phyloP scores from a whole-genome alignment of 805 yeast species.

The Starmera dryadoides region DNA sequence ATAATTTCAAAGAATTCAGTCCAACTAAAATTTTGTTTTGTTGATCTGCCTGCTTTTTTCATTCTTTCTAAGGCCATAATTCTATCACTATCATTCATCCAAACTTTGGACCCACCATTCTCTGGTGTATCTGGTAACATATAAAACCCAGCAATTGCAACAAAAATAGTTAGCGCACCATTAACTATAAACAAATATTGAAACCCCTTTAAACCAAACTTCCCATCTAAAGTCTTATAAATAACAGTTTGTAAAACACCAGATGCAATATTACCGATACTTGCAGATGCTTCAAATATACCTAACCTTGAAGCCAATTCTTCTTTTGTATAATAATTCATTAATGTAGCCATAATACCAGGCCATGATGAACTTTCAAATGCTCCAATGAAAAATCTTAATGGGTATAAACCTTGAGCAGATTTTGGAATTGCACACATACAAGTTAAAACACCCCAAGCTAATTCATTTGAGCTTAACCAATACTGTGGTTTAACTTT shows the following conservation, averaged over 20 bases:
- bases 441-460: conserved; percentile 65
- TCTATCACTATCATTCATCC: conserved; percentile 25
- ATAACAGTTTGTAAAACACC: conserved; percentile 37
- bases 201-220: neutral
- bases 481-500: conserved; percentile 35
- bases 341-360: conserved; percentile 28
- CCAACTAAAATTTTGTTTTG: conserved; percentile 4
- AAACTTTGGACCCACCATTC: conserved; percentile 17
- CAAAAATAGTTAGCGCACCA: conserved; percentile 25
- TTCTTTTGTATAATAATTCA: conserved; percentile 27
- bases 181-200: neutral
- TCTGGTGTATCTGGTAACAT: conserved; percentile 31
- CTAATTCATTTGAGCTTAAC: conserved; percentile 37
- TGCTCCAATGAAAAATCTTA: conserved; percentile 60
- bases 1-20: conserved; percentile 2
- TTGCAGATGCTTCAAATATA: conserved; percentile 11
- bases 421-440: conserved; percentile 42
- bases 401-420: conserved; percentile 40
- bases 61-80: conserved; percentile 20
- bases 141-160: conserved; percentile 28
- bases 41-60: conserved; percentile 8
- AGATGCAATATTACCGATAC: conserved; percentile 10
- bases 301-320: conserved; percentile 27
- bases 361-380: conserved; percentile 59
- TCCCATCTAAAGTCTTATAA: conserved; percentile 1